Evolutionary conservation across 495 filamentous ascomycete species (phyloP), one percentile per base, ranked within the genome.

Genomic region (Penicillium ochrochloron): DNA sequence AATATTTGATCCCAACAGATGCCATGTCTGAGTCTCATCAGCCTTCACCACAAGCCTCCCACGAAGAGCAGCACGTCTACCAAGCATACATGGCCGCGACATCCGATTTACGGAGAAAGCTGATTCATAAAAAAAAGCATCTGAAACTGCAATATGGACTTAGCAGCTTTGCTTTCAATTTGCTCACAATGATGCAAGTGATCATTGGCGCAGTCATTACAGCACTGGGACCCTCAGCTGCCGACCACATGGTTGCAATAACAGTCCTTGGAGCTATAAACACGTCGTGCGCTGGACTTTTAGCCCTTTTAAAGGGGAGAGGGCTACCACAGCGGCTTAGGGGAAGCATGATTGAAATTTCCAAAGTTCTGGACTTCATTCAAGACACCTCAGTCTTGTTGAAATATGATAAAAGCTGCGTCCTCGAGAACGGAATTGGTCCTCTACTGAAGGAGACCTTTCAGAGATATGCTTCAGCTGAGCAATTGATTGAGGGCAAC

Each of bases 241-340:
- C 66, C 0, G 62, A 74, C 17, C 75, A 82, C 62, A 64, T 73
- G 17, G 35, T 68, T 2, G 46, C 68, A 31, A 80, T 84, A 52
- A 84, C 81, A 4, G 55, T 77, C 17, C 72, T 83, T 2, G 82
- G 78, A 0, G 80, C 80, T 19, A 53, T 79, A 51, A 83, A 83
- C 67, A 84, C 81, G 0, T 68, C 81, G 19, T 63, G 75, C 7
- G 81, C 81, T 19, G 82, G 82, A 17, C 61, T 84, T 14, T 70
- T 84, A 5, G 82, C 77, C 8, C 65, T 84, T 35, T 51, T 84
- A 67, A 80, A 82, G 67, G 83, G 83, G 62, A 83, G 80, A 60
- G 82, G 82, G 0, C 66, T 83, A 9, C 82, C 81, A 8, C 76
- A 81, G 59, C 69, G 82, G 1, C 78, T 82, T 39, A 76, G 80